A percentile compares a stretch with the other conserved stretches of the same genome.
Evolutionary conservation across 805 yeast genomes (phyloP).

Genomic region (Cyberlindnera mycetangii): DNA sequence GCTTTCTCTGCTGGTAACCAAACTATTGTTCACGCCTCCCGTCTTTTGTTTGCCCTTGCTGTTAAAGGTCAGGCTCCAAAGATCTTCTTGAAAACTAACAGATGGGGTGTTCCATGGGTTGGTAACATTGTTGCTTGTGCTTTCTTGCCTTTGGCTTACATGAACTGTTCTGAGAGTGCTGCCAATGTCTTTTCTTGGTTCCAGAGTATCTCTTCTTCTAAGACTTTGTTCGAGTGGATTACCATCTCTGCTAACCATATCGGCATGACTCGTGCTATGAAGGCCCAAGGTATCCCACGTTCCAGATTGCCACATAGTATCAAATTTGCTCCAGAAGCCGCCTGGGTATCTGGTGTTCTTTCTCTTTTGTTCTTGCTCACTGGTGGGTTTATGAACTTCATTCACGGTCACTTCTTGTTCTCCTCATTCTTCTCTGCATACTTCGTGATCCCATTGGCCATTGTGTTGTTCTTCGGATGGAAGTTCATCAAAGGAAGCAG

Average conservation of each 20-base stretch:
- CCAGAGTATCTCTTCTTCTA: slow-evolving; percentile 32
- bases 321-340: slow-evolving; percentile 25
- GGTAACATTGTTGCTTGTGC: slow-evolving; percentile 28
- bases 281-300: slow-evolving; percentile 34
- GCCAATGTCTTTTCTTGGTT: slow-evolving; percentile 36
- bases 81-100: slow-evolving; percentile 32
- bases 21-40: slow-evolving; percentile 30
- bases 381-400: slow-evolving; percentile 36
- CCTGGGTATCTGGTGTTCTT: slow-evolving; percentile 32
- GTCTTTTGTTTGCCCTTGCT: slow-evolving; percentile 37
- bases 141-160: slow-evolving; percentile 39
- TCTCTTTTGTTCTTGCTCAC: slow-evolving; percentile 32
- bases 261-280: slow-evolving; percentile 34
- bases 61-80: slow-evolving; percentile 38
- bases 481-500: slow-evolving; percentile 33
- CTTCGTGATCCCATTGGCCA: slow-evolving; percentile 29
- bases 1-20: slow-evolving; percentile 39
- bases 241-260: slow-evolving; percentile 33
- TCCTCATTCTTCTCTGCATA: slow-evolving; percentile 18
- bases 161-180: slow-evolving; percentile 29
- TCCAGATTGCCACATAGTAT: slow-evolving; percentile 20
- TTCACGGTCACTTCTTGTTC: slow-evolving; percentile 30
- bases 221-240: slow-evolving; percentile 33
- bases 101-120: slow-evolving; percentile 34
- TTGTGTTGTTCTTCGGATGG: slow-evolving; percentile 32